phyloP scores from a whole-genome alignment of 2,329 filamentous ascomycete species.

The Colletotrichum echinochloae region DNA sequence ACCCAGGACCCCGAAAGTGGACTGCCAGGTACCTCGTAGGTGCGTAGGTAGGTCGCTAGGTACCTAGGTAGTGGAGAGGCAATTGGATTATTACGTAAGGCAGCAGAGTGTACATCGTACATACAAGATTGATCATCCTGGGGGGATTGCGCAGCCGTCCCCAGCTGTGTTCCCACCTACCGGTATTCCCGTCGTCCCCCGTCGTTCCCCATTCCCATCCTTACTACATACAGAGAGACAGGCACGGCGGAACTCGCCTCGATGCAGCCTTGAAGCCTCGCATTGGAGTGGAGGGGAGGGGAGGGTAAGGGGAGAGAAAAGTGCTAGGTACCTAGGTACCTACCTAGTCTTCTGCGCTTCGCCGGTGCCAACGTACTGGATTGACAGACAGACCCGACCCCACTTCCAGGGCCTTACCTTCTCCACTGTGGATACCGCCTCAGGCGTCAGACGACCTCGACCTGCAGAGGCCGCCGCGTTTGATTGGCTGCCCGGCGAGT shows the following conservation, averaged over 20 bases:
- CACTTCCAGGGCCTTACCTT: background rate
- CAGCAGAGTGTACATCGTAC: too few species aligned
- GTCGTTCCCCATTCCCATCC: background rate
- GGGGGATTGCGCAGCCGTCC: background rate
- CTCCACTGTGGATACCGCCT: conserved; percentile 25
- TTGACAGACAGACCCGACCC: background rate
- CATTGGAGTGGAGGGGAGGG: background rate
- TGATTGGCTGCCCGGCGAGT: conserved; percentile 11
- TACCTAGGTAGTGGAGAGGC: too few species aligned
- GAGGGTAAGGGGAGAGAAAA: background rate
- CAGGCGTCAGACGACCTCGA: conserved; percentile 33
- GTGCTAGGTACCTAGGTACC: too few species aligned
- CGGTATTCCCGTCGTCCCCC: background rate
- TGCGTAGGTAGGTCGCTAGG: too few species aligned
- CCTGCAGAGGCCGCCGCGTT: background rate
- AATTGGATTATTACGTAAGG: conserved; percentile 12
- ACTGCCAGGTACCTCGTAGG: too few species aligned
- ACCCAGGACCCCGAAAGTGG: conserved; percentile 37
- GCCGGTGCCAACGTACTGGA: background rate
- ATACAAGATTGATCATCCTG: background rate
- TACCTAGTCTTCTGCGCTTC: too few species aligned
- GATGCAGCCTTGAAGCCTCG: conserved; percentile 37
- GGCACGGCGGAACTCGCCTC: conserved; percentile 17
- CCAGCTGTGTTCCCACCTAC: background rate
- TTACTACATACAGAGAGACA: conserved; percentile 4